These are phyloP conservation scores for Euphorbia corollata DNA, from an alignment of 441 rosid genomes.

Conservation along the genomic window DNA sequence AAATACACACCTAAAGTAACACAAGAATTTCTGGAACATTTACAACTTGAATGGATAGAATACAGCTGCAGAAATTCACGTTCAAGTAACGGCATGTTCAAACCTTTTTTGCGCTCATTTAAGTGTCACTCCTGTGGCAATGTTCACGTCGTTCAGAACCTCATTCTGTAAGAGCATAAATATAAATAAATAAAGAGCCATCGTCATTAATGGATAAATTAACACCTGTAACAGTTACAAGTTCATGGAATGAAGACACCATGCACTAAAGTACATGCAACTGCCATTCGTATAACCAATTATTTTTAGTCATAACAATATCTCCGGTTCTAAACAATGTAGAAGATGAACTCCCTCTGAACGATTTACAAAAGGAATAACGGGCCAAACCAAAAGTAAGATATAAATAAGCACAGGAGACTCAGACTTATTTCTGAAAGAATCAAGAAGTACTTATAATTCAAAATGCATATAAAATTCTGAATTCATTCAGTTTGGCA, in stretches of 20 bases:
- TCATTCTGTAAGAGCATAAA: slow-evolving; percentile 11
- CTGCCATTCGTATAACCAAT: neutral
- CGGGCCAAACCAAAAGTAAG: neutral
- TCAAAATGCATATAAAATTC: neutral
- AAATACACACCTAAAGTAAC: slow-evolving; percentile 22
- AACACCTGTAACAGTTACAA: neutral
- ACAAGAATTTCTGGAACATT: slow-evolving; percentile 13
- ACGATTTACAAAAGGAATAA: neutral
- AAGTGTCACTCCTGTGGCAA: slow-evolving; percentile 26
- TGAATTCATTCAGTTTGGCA: neutral
- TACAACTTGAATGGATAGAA: slow-evolving; percentile 12
- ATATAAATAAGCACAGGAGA: neutral
- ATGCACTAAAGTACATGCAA: neutral
- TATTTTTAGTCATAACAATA: neutral
- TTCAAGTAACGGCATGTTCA: slow-evolving; percentile 17
- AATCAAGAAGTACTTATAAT: neutral
- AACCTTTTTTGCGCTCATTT: slow-evolving; percentile 32
- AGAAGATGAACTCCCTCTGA: neutral
- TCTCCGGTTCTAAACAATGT: neutral
- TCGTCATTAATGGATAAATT: neutral
- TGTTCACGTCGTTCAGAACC: slow-evolving; percentile 19
- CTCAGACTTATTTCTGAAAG: neutral
- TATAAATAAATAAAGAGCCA: neutral
- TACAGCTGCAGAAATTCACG: neutral
- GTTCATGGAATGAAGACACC: neutral